Base-by-base conservation (phyloP, 108 stramenopile species). In the Skeletonema marinoi region DNA sequence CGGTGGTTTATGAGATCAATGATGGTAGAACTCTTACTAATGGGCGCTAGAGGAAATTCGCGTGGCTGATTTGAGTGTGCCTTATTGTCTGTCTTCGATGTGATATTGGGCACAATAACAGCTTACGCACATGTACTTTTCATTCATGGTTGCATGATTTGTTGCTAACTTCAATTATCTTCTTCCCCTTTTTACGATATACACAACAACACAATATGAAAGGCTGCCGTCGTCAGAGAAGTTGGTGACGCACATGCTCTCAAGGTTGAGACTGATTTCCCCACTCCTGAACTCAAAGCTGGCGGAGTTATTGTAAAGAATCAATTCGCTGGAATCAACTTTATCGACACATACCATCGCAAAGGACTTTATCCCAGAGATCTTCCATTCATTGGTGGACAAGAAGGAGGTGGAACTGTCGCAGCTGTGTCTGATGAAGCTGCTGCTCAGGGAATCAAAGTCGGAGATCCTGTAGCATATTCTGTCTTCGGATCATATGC, bases 341-440 rank as follows among this genome's bases (percentile, higher is more conserved):
- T 93, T 65, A 91, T 91, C 63, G 90, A 91, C 68, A 93, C 92
- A 1, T 93, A 93, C 70, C 86, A 87, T 71, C 88, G 92, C 63
- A 78, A 69, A 21, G 92, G 92, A 29, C 81, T 93, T 29, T 93
- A 93, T 75, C 84, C 88, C 30, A 79, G 82, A 42, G 71, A 73
- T 30, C 56, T 79, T 51, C 92, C 92, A 31, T 91, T 91, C 71
- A 74, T 90, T 13, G 75, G 78, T 5, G 92, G 92, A 38, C 88
- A 88, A 77, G 92, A 93, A 74, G 92, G 90, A 41, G 92, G 87
- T 21, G 92, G 92, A 16, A 77, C 65, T 10, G 82, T 93, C 33
- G 89, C 76, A 4, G 78, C 66, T 46, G 73, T 85, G 19, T 71
- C 76, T n/a, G 70, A 83, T 58, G 65, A 86, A 60, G 77, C 73